Base-by-base conservation (phyloP, 2,329 filamentous ascomycete genomes). In the Biscogniauxia mediterranea region DNA sequence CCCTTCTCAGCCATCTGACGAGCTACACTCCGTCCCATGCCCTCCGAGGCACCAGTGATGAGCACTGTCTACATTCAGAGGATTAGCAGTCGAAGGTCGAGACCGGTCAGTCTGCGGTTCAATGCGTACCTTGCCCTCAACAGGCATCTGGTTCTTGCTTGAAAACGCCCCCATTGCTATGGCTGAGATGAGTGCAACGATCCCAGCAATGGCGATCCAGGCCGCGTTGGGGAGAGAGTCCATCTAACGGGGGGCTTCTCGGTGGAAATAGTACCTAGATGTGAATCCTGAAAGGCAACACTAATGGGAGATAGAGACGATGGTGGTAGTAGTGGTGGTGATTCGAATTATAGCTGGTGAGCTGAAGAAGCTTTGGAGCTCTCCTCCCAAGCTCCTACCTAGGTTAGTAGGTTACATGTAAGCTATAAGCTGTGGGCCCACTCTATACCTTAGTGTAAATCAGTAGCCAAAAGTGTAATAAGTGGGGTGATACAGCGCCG, bases 1-100 rank as follows among this genome's bases (percentile, higher is more conserved):
- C 95, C 95, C 75, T 93, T 93, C 55, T 84, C 80, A 2, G 94
- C 85, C 52, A 99, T 85, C 67, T 93, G 83, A 56, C 86, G 83
- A 5, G 89, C 93, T 20, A 89, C 85, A 56, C 87, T 86, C 68
- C 88, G 87, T 62, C 95, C 95, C 89, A 97, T 92, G 61, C 95
- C 95, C 73, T 97, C 91, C 0, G 95, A 97, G 32, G 89, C 93
- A 54, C 95, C 95, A 0, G 95, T 99, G 57, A 99, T 81, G 59
- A 98, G 81, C 57, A 96, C 83, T 1, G 93, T 97, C 93, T 97
- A 68, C 9, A 60, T 46, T 46, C 2, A 9, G 15, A 46, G 38
- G 4, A 46, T 46, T 7, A 46, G 17, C 5, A n/a, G 13, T 1
- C 13, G 15, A 46, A n/a, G 17, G 38, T 13, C 2, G 2, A 46